Evolutionary conservation across 2,329 filamentous ascomycete genomes (phyloP).

Genomic region (Thermoascus crustaceus): DNA sequence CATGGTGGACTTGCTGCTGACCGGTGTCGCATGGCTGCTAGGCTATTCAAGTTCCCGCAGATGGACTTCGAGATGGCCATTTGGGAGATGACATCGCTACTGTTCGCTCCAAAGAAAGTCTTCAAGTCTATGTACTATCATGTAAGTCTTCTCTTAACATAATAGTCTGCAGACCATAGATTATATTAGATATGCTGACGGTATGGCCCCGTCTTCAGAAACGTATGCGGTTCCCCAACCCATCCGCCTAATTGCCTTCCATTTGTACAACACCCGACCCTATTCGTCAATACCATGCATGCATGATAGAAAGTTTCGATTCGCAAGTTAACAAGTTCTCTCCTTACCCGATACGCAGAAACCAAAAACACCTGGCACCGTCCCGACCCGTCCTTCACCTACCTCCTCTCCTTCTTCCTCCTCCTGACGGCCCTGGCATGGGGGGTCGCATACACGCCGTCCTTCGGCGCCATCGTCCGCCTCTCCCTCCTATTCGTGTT

Average conservation of each 20-base stretch:
- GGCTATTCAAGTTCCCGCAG: constrained; percentile 62
- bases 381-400: constrained; percentile 61
- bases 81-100: constrained; percentile 62
- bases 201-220: constrained; percentile 24
- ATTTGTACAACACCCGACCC: too few species aligned
- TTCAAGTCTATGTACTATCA: constrained; percentile 65
- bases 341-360: constrained; percentile 38
- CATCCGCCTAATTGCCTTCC: constrained; percentile 10
- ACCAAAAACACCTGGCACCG: constrained; percentile 64
- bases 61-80: constrained; percentile 69
- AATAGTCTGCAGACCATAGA: constrained; percentile 12
- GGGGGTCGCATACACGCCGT: constrained; percentile 49
- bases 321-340: too few species aligned
- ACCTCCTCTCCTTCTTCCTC: constrained; percentile 60
- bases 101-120: constrained; percentile 63
- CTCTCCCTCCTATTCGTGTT: constrained; percentile 44
- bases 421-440: constrained; percentile 46
- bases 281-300: too few species aligned
- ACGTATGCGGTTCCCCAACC: constrained; percentile 23
- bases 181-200: constrained; percentile 15
- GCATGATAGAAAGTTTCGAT: too few species aligned
- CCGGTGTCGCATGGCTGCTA: constrained; percentile 13
- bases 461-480: constrained; percentile 39
- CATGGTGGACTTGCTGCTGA: constrained; percentile 8
- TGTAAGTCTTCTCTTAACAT: constrained; percentile 34